These are phyloP conservation scores for Mortierella sp. DNA, from an alignment of 371 early-diverging fungal genomes.

Conservation along the genomic window DNA sequence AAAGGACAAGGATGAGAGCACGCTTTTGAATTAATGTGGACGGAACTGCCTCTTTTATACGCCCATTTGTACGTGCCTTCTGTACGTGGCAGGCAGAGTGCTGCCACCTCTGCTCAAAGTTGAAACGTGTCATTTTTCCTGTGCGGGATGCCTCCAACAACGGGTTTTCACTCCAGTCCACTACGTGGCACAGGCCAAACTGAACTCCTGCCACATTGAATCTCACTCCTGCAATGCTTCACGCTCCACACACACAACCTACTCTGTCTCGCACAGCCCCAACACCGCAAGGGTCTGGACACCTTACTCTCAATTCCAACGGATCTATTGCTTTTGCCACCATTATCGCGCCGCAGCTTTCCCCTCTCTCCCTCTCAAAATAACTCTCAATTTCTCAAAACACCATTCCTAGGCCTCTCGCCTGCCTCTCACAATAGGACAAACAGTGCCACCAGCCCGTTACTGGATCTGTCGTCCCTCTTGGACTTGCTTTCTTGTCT, in stretches of 20 bases:
- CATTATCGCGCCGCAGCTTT: not conserved
- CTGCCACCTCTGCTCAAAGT: not conserved
- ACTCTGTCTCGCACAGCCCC: not conserved
- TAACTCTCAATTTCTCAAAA: too few relatives aligned
- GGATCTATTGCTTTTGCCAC: not conserved
- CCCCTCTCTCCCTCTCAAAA: not conserved
- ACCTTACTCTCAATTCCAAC: too few relatives aligned
- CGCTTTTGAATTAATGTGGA: not conserved
- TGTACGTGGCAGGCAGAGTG: not conserved
- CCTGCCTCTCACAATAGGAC: too few relatives aligned
- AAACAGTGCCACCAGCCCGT: too few relatives aligned
- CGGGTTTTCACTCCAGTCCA: not conserved
- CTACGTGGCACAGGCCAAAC: slow-evolving; percentile 9
- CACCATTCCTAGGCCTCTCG: too few relatives aligned
- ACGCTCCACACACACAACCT: not conserved
- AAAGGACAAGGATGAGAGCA: slow-evolving; percentile 2
- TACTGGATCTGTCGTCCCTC: too few relatives aligned
- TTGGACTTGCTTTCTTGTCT: too few relatives aligned
- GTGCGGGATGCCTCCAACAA: not conserved
- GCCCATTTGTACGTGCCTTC: not conserved
- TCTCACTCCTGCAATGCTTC: not conserved
- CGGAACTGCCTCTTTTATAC: not conserved
- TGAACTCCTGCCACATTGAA: not conserved
- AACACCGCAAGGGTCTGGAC: not conserved
- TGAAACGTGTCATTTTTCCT: not conserved